A percentile compares a stretch with the other conserved stretches of the same genome.
phyloP scores from a whole-genome alignment of 192 early-diverging fungal species.

The Gonapodya prolifera region DNA sequence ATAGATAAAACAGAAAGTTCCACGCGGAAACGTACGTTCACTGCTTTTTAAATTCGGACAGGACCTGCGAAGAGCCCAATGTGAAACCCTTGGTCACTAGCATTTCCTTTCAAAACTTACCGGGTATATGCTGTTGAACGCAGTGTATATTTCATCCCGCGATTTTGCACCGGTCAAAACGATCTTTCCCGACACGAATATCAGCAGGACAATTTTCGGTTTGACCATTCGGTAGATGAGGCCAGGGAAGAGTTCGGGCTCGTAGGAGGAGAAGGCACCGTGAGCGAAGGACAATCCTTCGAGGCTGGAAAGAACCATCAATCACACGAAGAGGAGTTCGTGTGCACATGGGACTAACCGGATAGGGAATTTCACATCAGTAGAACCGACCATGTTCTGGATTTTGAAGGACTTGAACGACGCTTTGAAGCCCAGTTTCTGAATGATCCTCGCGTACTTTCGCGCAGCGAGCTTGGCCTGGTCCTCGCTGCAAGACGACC shows the following conservation, averaged over 20 bases:
- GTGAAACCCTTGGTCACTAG: background rate
- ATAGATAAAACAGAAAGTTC: no score
- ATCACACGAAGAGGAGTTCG: background rate
- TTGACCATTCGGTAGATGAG: slow-evolving; percentile 98
- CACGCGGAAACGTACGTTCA: no score
- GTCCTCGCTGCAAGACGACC: slow-evolving; percentile 91
- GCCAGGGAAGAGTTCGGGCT: slow-evolving; percentile 98
- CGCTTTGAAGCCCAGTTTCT: slow-evolving; percentile 94
- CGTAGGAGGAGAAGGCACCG: slow-evolving; percentile 88
- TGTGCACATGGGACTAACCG: slow-evolving; percentile 21
- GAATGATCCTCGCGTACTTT: slow-evolving; percentile 98
- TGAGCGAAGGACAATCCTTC: slow-evolving; percentile 93
- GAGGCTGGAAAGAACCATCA: slow-evolving; percentile 21
- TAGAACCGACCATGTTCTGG: slow-evolving; percentile 98
- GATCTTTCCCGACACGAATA: slow-evolving; percentile 99
- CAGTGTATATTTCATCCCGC: slow-evolving; percentile 95
- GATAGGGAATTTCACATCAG: slow-evolving; percentile 99
- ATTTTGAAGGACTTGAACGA: slow-evolving; percentile 99
- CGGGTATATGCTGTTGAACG: slow-evolving; percentile 96
- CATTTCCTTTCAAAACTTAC: slow-evolving; percentile 23
- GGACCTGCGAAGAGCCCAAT: background rate
- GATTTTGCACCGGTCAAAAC: slow-evolving; percentile 97
- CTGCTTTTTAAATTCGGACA: background rate
- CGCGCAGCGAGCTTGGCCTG: slow-evolving; percentile 90
- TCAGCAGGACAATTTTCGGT: slow-evolving; percentile 96